Conservation (phyloP, 495 filamentous ascomycete genomes). For the Aspergillus saccharolyticus region DNA sequence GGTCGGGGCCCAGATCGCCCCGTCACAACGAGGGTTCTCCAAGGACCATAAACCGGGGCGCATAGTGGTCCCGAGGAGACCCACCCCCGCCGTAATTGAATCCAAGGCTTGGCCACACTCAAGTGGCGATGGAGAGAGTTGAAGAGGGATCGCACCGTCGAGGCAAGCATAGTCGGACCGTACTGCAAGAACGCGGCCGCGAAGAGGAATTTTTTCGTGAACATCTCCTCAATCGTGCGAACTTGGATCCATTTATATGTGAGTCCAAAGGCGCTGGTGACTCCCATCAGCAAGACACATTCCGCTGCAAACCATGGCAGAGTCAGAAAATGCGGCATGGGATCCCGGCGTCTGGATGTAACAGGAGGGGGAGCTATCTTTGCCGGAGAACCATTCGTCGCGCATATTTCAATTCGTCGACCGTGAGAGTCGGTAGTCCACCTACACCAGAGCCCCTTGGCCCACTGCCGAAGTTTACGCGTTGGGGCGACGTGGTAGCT, state of each 20-base stretch:
- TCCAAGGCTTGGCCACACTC: slow-evolving; percentile 21
- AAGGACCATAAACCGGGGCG: slow-evolving; percentile 15
- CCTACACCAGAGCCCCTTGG: slow-evolving; percentile 15
- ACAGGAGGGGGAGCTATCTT: not conserved
- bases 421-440: slow-evolving; percentile 10
- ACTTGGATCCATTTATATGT: slow-evolving; percentile 11
- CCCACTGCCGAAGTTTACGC: slow-evolving; percentile 21
- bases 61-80: slow-evolving; percentile 7
- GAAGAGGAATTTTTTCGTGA: not conserved
- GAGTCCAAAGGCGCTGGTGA: slow-evolving; percentile 13
- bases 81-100: slow-evolving; percentile 15
- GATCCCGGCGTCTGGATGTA: slow-evolving; percentile 6
- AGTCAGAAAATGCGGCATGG: slow-evolving; percentile 26
- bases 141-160: slow-evolving; percentile 21
- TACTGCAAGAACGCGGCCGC: slow-evolving; percentile 14
- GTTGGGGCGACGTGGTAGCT: slow-evolving; percentile 15
- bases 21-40: slow-evolving; percentile 11
- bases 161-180: slow-evolving; percentile 22
- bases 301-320: slow-evolving; percentile 20
- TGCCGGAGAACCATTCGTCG: not conserved
- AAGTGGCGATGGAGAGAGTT: slow-evolving; percentile 22
- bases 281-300: slow-evolving; percentile 13
- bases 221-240: not conserved
- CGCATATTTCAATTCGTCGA: slow-evolving; percentile 12
- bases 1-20: slow-evolving; percentile 1